Conservation (phyloP, 2,329 filamentous ascomycete genomes). For the Claviceps sp. region DNA sequence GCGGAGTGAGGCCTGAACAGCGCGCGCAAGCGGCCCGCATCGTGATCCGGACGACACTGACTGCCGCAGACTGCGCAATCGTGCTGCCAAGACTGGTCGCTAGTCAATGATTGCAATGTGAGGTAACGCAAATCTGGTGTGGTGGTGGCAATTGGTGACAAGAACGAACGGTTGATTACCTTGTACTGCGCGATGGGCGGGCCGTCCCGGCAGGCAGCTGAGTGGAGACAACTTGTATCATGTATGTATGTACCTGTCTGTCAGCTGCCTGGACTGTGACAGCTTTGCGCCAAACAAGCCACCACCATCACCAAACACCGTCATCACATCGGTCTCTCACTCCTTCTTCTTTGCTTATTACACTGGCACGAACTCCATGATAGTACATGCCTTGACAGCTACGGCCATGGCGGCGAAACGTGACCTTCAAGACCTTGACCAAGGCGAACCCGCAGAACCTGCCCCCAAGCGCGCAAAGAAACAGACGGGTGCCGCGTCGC, state of each 20-base stretch:
- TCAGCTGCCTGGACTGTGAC: too few relatives aligned
- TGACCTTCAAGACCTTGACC: slow-evolving; percentile 17
- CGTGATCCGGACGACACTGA: background rate
- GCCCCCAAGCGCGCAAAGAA: slow-evolving; percentile 15
- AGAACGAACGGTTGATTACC: background rate
- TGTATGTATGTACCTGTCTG: too few relatives aligned
- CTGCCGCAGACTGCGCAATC: background rate
- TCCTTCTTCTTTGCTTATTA: background rate
- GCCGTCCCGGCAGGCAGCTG: background rate
- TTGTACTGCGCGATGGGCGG: background rate
- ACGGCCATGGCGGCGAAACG: slow-evolving; percentile 23
- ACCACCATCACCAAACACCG: background rate
- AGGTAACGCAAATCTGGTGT: background rate
- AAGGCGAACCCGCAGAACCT: slow-evolving; percentile 13
- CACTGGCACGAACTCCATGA: background rate
- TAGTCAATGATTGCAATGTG: background rate
- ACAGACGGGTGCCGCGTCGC: slow-evolving; percentile 16
- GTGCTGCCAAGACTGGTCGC: background rate
- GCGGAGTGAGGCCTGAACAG: slow-evolving; percentile 7
- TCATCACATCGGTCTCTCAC: background rate
- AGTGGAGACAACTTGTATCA: too few relatives aligned
- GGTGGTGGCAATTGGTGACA: background rate
- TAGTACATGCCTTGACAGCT: background rate
- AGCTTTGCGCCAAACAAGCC: background rate
- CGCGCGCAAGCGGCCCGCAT: slow-evolving; percentile 20